Evolutionary conservation across 2,329 filamentous ascomycete species (phyloP), one percentile per base, ranked within the genome.

Genomic region (Aspergillus pseudoglaucus): DNA sequence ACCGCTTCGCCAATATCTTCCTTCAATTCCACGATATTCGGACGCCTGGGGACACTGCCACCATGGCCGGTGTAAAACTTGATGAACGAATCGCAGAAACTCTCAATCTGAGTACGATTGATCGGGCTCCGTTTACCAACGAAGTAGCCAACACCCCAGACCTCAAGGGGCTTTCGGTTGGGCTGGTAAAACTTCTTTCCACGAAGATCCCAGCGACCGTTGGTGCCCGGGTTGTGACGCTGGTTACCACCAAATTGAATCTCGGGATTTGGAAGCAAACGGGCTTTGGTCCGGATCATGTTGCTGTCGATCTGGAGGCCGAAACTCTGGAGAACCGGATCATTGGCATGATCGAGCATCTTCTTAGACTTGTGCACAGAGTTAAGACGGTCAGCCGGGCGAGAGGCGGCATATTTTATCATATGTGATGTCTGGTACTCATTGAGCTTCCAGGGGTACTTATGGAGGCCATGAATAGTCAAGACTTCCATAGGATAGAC

Each of bases 321-420:
- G 54, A 90, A 97, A 44, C 83, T 76, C 2, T 73, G 72, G 1
- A 96, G 75, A 43, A 86, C 84, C 0, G 77, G 79, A 55, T 98
- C 93, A 0, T 76, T 62, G 1, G 60, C 55, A 82, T 88, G 93
- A 8, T 82, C 72, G 0, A 91, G 75, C 54, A 85, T 78, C 0
- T 71, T 62, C 7, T 95, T 79, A 14, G 86, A 86, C 3, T 78
- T 65, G 43, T 82, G 71, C 56, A 97, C 90, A 17, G 86, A 81
- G 0, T 64, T 58, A 55, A 81, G 79, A n/a, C 93, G 87, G 25
- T 82, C 65, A 0, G 66, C 64, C 0, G 93, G 93, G 1, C 84
- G 79, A 5, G 86, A 88, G 4, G 95, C 91, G 0, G 91, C 90
- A 59, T 91, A 89, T 66, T 87, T 91, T 73, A 98, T 96, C 93